Base-by-base conservation (phyloP, 2,329 filamentous ascomycete species). In the Trichoderma harzianum region DNA sequence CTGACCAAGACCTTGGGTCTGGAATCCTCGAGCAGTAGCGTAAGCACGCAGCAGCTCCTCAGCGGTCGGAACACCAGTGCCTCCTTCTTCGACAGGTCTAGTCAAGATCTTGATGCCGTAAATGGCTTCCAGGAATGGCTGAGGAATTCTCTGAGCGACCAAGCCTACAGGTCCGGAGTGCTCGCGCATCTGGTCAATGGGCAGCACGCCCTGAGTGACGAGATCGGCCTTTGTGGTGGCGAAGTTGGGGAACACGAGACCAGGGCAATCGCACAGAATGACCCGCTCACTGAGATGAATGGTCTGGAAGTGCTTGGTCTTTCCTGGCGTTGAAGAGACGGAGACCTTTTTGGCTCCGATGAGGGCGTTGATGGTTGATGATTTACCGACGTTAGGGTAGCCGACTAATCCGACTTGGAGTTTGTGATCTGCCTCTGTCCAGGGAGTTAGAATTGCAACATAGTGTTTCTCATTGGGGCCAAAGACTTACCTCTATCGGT, bases 301-400 rank as follows among this genome's bases (percentile, higher is more conserved):
- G 1, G 96, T 99, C 82, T 99, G 96, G 85, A 99, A 99, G 79
- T 99, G 96, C 85, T 99, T 99, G 16, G 96, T 99, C 85, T 99
- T 99, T 80, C 96, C 96, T 5, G 96, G 96, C 1, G 96, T 99
- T 16, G 95, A 92, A 18, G 96, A 99, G 51, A 99, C 97, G 0
- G 95, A 98, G 7, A 99, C 96, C 84, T 98, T 99, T 85, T 98
- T 99, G 70, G 96, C 91, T 65, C 97, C 97, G 72, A 98, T 95
- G n/a, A 99, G 88, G 55, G 96, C 95, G 84, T 99, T 99, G 87
- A 99, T 99, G 18, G 96, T 99, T 63, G 95, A 98, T 1, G 97
- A 99, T 84, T 99, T 99, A 83, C 96, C 96, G 74, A 99, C 96
- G 84, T 99, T 99, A 78, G 96, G 96, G 83, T 99, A 99, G 72